Evolutionary conservation across 257 asterid genomes (phyloP).

Genomic region (Ligustrum vulgare): DNA sequence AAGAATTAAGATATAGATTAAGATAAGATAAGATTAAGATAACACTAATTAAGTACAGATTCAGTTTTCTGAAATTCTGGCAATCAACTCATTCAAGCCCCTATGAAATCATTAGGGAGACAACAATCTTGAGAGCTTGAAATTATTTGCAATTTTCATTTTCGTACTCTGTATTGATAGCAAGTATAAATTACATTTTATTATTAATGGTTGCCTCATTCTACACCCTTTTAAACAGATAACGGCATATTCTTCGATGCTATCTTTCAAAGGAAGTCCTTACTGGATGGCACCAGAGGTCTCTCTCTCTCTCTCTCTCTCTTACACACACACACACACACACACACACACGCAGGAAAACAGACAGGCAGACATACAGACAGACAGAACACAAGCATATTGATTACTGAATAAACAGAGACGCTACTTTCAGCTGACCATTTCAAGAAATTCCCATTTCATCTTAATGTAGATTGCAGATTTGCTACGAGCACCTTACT

Average conservation of each 20-base stretch:
- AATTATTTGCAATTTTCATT: neutral
- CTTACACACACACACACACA: neutral
- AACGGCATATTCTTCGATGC: conserved; percentile 52
- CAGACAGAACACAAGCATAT: neutral
- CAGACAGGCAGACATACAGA: neutral
- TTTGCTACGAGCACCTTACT: neutral
- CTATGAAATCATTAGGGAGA: neutral
- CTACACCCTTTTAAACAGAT: conserved; percentile 49
- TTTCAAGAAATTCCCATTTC: neutral
- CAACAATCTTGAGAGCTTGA: neutral
- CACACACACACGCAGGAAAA: neutral
- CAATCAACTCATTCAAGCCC: neutral
- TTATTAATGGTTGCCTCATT: conserved; percentile 9
- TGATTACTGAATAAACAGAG: too few relatives aligned
- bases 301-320: conserved; percentile 23
- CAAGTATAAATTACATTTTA: neutral
- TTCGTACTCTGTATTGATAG: neutral
- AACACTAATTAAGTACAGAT: neutral
- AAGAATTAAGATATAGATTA: too few relatives aligned
- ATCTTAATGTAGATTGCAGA: neutral
- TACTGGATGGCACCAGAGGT: conserved; percentile 78
- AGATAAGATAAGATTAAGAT: too few relatives aligned
- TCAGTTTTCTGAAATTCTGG: neutral
- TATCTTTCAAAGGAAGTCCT: neutral
- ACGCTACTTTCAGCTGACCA: too few relatives aligned